Base-by-base conservation (phyloP, 257 asterid species). In the Fraxinus cuspidata region DNA sequence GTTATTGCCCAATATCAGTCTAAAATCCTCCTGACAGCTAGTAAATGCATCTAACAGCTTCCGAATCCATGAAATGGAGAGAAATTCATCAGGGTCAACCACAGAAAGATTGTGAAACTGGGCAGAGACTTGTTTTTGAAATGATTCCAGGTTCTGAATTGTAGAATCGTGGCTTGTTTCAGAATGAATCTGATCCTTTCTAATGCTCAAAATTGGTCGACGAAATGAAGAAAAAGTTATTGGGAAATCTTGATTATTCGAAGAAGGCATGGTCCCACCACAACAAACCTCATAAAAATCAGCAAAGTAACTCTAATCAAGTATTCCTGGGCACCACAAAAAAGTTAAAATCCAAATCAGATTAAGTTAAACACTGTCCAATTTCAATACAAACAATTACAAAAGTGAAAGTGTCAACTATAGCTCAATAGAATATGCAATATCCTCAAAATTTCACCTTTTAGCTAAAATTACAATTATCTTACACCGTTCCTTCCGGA, bases 151-250 rank as follows among this genome's bases (percentile, higher is more conserved):
- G 76, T 85, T 84, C 71, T 77, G 84, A 47, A 74, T 49, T 70
- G 74, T 82, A 6, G 88, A 83, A 76, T 72, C 94, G 35, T 82
- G 86, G 84, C 77, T 84, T 56, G 83, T 71, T 74, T 89, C 96
- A 1, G 97, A 88, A 77, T 87, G 92, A 73, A 90, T 84, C 69
- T 86, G 96, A 80, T 91, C 97, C 40, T 80, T 71, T 68, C 92
- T 86, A 63, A 89, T 64, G 19, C 87, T 78, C 84, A 92, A 38
- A 74, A 92, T 86, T 71, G 97, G 81, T 65, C 96, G 95, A 35
- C 98, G 97, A 84, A 94, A 94, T 5, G 97, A 85, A 19, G 94
- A 88, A 83, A 94, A 92, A 40, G 94, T 93, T 78, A 88, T 78
- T 19, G 86, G 28, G 71, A 90, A 88, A 73, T 92, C 91, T 72